phyloP scores from a whole-genome alignment of 2,329 filamentous ascomycete species.

The Penicillium sp. region DNA sequence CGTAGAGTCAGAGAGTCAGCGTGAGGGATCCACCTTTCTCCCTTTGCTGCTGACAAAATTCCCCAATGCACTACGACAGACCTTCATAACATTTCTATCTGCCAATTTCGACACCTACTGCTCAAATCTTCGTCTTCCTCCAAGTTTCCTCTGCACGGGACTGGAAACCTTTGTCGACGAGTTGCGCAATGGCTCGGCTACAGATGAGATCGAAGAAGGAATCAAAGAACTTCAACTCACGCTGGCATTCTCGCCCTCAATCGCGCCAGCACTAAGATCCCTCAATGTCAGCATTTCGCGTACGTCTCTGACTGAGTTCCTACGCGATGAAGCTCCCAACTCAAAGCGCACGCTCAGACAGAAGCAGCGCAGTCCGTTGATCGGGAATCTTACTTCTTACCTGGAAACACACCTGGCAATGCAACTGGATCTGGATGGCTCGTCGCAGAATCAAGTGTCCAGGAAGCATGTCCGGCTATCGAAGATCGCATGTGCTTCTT shows the following conservation, averaged over 20 bases:
- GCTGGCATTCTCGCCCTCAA: conserved; percentile 32
- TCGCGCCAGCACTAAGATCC: conserved; percentile 33
- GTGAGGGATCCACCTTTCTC: conserved; percentile 43
- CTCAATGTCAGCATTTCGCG: conserved; percentile 35
- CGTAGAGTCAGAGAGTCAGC: conserved; percentile 18
- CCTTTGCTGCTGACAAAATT: conserved; percentile 50
- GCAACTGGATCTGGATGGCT: conserved; percentile 32
- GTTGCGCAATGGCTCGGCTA: conserved; percentile 4
- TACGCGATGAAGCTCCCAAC: conserved; percentile 5
- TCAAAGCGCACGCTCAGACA: conserved; percentile 10
- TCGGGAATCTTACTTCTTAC: conserved; percentile 31
- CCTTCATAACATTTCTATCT: conserved; percentile 47
- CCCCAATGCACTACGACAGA: conserved; percentile 47
- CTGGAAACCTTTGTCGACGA: conserved; percentile 39
- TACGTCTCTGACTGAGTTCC: conserved; percentile 21
- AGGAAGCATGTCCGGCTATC: conserved; percentile 32
- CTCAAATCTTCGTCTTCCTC: conserved; percentile 42
- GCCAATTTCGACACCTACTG: conserved; percentile 49
- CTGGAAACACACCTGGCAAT: conserved; percentile 38
- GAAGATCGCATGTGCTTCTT: conserved; percentile 37
- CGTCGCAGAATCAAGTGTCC: conserved; percentile 3
- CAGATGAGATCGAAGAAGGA: conserved; percentile 24
- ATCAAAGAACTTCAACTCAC: conserved; percentile 40
- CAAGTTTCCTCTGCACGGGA: conserved; percentile 42
- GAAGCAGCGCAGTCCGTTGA: conserved; percentile 10